Conservation (phyloP, 495 filamentous ascomycete genomes). For the Tuber indicum region DNA sequence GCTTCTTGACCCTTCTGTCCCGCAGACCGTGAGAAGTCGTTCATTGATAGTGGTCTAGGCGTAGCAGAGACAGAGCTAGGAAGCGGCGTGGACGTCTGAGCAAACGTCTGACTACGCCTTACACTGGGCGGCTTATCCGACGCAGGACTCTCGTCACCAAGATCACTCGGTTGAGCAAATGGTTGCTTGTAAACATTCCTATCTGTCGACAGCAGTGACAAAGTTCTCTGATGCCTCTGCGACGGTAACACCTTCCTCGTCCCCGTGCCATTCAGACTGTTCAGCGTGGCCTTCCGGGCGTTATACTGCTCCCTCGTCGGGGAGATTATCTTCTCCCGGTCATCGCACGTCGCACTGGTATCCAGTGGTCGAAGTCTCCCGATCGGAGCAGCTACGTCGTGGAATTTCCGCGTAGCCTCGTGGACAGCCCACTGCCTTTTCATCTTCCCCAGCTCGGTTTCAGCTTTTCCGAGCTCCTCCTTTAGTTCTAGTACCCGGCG, state of each 20-base stretch:
- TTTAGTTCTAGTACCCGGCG: constrained; percentile 84
- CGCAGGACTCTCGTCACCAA: constrained; percentile 12
- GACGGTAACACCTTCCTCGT: constrained; percentile 59
- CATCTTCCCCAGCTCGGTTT: constrained; percentile 64
- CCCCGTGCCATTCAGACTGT: constrained; percentile 42
- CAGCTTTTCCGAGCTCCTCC: constrained; percentile 77
- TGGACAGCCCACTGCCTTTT: constrained; percentile 77
- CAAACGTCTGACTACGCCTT: constrained; percentile 32
- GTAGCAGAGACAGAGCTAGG: constrained; percentile 21
- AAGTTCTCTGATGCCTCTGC: constrained; percentile 56
- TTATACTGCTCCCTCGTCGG: constrained; percentile 36
- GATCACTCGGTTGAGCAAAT: constrained; percentile 40
- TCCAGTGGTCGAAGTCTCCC: constrained; percentile 56
- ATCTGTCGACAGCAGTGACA: constrained; percentile 77
- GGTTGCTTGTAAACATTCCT: constrained; percentile 43
- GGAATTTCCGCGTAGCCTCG: constrained; percentile 70
- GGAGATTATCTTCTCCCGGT: constrained; percentile 41
- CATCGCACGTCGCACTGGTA: constrained; percentile 34
- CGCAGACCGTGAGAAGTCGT: constrained; percentile 22
- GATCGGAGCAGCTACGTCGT: constrained; percentile 53
- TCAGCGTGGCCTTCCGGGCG: constrained; percentile 27
- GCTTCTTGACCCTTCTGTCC: constrained; percentile 46
- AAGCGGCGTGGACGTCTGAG: constrained; percentile 19
- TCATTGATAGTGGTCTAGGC: constrained; percentile 31
- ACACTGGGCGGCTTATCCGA: constrained; percentile 7